These are phyloP conservation scores for Pseudofabraea citricarpa DNA, from an alignment of 2,329 filamentous ascomycete genomes.

Conservation along the genomic window DNA sequence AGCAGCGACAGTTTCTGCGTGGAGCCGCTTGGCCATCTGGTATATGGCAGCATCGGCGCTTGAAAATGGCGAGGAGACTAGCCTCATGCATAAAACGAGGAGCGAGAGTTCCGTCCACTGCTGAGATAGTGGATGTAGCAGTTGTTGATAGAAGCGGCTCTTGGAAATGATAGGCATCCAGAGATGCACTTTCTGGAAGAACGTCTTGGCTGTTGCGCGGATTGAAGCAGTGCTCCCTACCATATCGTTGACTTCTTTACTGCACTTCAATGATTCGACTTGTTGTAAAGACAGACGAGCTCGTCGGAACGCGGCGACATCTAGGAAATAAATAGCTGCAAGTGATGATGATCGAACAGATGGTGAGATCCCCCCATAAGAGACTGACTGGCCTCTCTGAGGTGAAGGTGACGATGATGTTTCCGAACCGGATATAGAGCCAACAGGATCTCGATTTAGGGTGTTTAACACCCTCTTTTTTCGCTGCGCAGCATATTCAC, in stretches of 20 bases:
- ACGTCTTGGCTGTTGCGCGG: conserved; percentile 9
- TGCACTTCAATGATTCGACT: too few species aligned
- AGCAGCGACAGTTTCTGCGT: conserved; percentile 18
- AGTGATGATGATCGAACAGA: too few species aligned
- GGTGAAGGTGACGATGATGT: too few species aligned
- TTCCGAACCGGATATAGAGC: too few species aligned
- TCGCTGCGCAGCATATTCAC: too few species aligned
- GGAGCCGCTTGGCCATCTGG: conserved; percentile 23
- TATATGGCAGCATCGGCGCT: conserved; percentile 19
- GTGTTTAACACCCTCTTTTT: too few species aligned
- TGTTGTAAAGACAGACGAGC: too few species aligned
- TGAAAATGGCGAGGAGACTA: conserved; percentile 6
- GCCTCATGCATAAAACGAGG: conserved; percentile 26
- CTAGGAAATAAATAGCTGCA: too few species aligned
- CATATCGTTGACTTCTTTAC: background rate
- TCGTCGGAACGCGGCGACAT: too few species aligned
- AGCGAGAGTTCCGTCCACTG: conserved; percentile 20
- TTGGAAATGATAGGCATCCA: conserved; percentile 24
- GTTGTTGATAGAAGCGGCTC: conserved; percentile 14
- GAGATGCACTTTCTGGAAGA: conserved; percentile 14
- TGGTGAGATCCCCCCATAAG: too few species aligned
- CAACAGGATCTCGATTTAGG: too few species aligned
- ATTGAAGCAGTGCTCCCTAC: conserved; percentile 5
- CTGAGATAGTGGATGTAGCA: conserved; percentile 18
- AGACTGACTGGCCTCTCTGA: too few species aligned